These are phyloP conservation scores for Spergularia bocconei DNA, from an alignment of 148 eudicot genomes.

Conservation along the genomic window DNA sequence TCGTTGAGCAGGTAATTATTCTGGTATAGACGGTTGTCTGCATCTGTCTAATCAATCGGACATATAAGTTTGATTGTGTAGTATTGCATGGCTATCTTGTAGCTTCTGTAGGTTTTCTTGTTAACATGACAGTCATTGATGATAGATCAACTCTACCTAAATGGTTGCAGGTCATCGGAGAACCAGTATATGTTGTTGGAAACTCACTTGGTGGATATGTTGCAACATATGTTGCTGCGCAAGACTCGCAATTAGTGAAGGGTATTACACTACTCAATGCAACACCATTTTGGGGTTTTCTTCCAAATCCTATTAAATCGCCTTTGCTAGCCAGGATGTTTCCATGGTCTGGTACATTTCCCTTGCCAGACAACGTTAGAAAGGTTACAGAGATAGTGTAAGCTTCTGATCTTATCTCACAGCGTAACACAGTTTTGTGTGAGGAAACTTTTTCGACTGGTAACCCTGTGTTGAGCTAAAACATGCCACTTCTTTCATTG, in stretches of 20 bases:
- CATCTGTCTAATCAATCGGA: not conserved
- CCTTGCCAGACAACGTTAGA: slow-evolving; percentile 69
- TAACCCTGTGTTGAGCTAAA: not conserved
- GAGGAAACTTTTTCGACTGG: too few relatives aligned
- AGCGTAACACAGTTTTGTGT: too few relatives aligned
- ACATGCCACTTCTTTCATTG: slow-evolving; percentile 18
- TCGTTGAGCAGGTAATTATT: slow-evolving; percentile 70
- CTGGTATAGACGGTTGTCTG: not conserved
- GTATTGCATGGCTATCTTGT: not conserved
- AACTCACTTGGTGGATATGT: slow-evolving; percentile 97
- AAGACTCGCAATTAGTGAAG: slow-evolving; percentile 70
- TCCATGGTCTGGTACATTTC: slow-evolving; percentile 94
- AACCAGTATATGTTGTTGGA: slow-evolving; percentile 88
- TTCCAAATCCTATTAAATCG: slow-evolving; percentile 75
- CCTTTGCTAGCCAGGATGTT: slow-evolving; percentile 69
- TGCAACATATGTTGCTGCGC: slow-evolving; percentile 84
- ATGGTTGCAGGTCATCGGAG: slow-evolving; percentile 73
- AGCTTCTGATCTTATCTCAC: slow-evolving; percentile 30
- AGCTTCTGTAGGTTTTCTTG: not conserved
- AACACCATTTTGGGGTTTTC: slow-evolving; percentile 97
- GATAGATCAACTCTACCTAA: not conserved
- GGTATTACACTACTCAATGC: slow-evolving; percentile 91
- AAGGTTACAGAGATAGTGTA: slow-evolving; percentile 68
- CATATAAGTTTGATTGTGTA: not conserved
- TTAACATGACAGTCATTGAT: not conserved